phyloP scores from a whole-genome alignment of 2,329 filamentous ascomycete genomes.

The Venturia effusa region DNA sequence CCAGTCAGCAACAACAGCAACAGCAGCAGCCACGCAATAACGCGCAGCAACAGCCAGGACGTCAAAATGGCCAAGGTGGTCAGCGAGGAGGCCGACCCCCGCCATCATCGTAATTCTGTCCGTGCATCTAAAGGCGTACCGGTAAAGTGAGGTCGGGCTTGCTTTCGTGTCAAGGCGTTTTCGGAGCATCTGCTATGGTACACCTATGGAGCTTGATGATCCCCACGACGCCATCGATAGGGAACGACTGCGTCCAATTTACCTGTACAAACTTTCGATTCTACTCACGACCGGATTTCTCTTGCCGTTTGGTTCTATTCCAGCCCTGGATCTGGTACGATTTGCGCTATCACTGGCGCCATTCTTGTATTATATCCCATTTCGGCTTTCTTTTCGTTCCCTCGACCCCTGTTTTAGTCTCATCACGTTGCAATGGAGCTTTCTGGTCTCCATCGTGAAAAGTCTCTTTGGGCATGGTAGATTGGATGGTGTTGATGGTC shows the following conservation, averaged over 20 bases:
- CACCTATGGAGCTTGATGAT: constrained; percentile 4
- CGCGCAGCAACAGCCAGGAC: not conserved
- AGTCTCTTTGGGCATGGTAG: not conserved
- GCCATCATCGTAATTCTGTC: not conserved
- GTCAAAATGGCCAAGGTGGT: constrained; percentile 7
- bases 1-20: not conserved
- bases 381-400: not conserved
- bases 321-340: not conserved
- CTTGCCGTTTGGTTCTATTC: not conserved
- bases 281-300: not conserved
- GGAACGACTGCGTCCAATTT: not conserved
- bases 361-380: not conserved
- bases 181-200: not conserved
- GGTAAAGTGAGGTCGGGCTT: not conserved
- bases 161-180: not conserved
- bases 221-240: constrained; percentile 5
- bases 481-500: not conserved
- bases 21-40: not conserved
- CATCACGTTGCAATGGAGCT: not conserved
- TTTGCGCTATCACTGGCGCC: not conserved
- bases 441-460: not conserved
- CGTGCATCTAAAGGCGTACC: not conserved
- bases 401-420: not conserved
- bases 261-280: constrained; percentile 3
- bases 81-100: constrained; percentile 6